Base-by-base conservation (phyloP, 768 basidiomycete species). In the Serendipita sp. region DNA sequence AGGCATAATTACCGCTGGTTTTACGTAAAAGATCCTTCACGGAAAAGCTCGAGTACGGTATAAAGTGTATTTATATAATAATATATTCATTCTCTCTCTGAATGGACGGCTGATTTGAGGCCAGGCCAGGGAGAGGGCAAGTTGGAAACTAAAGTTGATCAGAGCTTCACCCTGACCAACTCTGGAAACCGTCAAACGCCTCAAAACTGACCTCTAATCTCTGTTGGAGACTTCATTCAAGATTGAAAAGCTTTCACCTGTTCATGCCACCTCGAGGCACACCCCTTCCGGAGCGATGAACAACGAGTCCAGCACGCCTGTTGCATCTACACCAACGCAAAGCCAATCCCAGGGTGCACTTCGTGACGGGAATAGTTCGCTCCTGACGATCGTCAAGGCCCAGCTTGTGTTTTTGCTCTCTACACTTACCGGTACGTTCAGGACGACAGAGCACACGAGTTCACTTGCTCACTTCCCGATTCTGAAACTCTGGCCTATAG, bases 351-450 rank as follows among this genome's bases (percentile, higher is more conserved):
- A 60, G 31, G 55, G 55, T 4, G 16, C 55, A 23, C 55, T 36
- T 60, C 55, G 55, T 60, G 55, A 60, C 34, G 55, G 55, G 8
- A 69, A 64, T 63, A 67, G 55, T 53, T 62, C 33, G 34, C 62
- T 91, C 72, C 85, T 90, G 75, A 91, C 88, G 73, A 91, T 91
- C 74, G 90, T 92, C 77, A 90, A 89, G 76, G 88, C 94, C 66
- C 94, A 99, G 80, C 94, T 99, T 72, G 93, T 95, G 69, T 98
- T 99, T 76, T 81, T 97, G 65, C 82, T 99, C 68, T 92, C 91
- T 33, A 97, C 92, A 31, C 83, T 98, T 66, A 92, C 91, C 8
- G 55, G 55, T 60, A 29, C 55, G 55, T 37, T 37, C 36, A n/a
- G 10, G 10, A n/a, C 29, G 10, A 18, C 34, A 27, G 16, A 37